A percentile compares a stretch with the other conserved stretches of the same genome.
Conservation (phyloP, 2,329 filamentous ascomycete genomes). For the Colletotrichum sp. region DNA sequence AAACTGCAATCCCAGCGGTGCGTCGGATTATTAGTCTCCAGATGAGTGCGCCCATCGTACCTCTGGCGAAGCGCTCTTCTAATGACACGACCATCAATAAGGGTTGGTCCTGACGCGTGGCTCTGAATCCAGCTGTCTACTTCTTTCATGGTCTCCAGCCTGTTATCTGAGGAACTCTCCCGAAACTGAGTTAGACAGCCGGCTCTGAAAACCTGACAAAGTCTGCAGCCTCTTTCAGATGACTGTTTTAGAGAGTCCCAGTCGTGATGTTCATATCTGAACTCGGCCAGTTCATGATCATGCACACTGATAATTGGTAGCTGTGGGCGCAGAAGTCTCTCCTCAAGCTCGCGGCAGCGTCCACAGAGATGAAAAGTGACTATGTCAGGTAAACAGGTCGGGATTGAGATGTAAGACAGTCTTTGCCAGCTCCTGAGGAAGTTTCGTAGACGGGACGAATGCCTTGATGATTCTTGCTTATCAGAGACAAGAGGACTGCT, state of each 20-base stretch:
- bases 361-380: background rate
- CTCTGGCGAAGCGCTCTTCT: too few species aligned
- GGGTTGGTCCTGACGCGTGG: too few species aligned
- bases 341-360: background rate
- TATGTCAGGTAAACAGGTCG: background rate
- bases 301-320: background rate
- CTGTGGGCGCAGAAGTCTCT: background rate
- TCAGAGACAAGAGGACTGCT: too few species aligned
- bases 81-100: too few species aligned
- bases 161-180: background rate
- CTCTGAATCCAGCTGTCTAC: too few species aligned
- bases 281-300: background rate
- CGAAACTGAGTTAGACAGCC: background rate
- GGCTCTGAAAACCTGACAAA: background rate
- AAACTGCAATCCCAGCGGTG: too few species aligned
- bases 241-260: background rate
- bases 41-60: too few species aligned
- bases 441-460: too few species aligned
- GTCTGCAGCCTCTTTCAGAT: background rate
- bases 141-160: too few species aligned
- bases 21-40: too few species aligned
- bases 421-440: background rate
- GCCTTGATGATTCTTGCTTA: too few species aligned
- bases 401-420: background rate
- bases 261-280: background rate